Percentiles rank a stretch among this genome's conserved stretches.
Conservation (phyloP, 257 asterid species). For the Solanum chilense region DNA sequence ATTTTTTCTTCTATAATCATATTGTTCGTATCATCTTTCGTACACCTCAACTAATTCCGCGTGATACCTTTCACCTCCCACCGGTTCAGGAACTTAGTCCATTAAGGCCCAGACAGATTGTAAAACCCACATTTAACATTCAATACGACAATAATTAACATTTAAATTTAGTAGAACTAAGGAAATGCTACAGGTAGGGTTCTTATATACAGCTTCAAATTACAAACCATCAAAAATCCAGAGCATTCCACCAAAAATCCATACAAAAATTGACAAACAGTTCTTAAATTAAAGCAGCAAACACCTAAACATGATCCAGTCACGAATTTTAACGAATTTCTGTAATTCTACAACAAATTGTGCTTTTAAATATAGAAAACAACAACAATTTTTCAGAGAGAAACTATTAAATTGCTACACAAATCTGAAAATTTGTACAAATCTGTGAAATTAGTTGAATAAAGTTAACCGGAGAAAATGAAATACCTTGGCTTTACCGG, state of each 20-base stretch:
- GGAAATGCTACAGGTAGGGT: background rate
- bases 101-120: background rate
- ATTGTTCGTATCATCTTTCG: background rate
- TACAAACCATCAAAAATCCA: background rate
- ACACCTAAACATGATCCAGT: background rate
- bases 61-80: background rate
- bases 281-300: background rate
- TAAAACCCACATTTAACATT: background rate
- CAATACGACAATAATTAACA: too few species aligned
- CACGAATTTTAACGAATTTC: background rate
- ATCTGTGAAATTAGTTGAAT: background rate
- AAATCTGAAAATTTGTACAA: background rate
- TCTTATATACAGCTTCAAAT: background rate
- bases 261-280: background rate
- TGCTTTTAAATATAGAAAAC: background rate
- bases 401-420: background rate
- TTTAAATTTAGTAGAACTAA: background rate
- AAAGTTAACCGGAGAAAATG: background rate
- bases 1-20: background rate
- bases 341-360: background rate
- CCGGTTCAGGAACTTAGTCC: background rate
- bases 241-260: background rate
- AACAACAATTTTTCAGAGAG: background rate
- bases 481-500: background rate
- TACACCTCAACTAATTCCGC: background rate